Evolutionary conservation across 768 basidiomycete species (phyloP), one percentile per base, ranked within the genome.

Genomic region (Boletus tylopilopsis): DNA sequence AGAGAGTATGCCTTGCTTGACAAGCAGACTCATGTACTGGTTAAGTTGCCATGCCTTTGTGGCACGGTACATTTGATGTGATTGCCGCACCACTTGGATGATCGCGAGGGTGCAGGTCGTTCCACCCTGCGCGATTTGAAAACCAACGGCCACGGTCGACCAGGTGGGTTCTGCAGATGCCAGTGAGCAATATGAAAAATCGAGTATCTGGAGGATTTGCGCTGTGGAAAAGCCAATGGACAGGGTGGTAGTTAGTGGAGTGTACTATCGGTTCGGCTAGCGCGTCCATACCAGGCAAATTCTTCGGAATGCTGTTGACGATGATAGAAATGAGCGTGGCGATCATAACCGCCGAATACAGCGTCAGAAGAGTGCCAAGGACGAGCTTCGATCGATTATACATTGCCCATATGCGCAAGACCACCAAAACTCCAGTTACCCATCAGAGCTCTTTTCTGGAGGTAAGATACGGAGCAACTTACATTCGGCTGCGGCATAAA

Each of bases 401-500:
- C 34, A 49, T 30, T 23, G 32, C 27, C 48, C 48, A 49, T 9
- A 49, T 8, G 12, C 48, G 41, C 16, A 45, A 23, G 19, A 45
- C 53, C 53, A 45, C 42, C 8, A 43, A 12, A 1, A 36, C 53
- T 54, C n/a, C 9, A 18, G 23, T 24, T 16, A 11, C 8, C 27
- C n/a, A 36, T 45, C 24, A 12, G 29, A 8, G 6, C 27, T 22
- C 11, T 23, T n/a, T 37, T 19, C 41, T 16, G 7, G 16, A 19
- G 19, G 5, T 11, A 9, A 30, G 35, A 1, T n/a, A 2, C 2
- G n/a, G 30, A 7, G 2, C 18, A 43, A 53, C 52, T 24, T 16
- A 53, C 52, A 18, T 16, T 50, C 48, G 8, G 54, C 51, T 6
- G 43, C 51, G 18, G 13, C 24, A 4, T 34, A 6, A 25, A 56